These are phyloP conservation scores for Bimuria novae-zelandiae DNA, from an alignment of 2,329 filamentous ascomycete species.

Conservation along the genomic window DNA sequence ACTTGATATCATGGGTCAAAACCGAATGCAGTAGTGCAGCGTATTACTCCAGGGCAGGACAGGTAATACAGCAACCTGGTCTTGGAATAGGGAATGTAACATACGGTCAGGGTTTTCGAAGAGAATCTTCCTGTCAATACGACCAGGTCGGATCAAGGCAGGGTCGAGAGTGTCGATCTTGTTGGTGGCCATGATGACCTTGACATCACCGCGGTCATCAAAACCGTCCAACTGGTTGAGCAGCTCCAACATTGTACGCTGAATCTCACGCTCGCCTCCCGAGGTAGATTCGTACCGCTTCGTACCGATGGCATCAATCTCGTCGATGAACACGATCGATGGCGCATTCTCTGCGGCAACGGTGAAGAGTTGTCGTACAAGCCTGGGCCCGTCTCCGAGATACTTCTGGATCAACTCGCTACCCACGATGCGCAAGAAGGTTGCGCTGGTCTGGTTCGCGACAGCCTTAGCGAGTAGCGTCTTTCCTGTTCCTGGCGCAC, in stretches of 20 bases:
- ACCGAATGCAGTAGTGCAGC: no score
- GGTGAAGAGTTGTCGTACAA: constrained; percentile 95
- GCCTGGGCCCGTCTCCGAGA: constrained; percentile 88
- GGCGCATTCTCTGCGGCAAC: constrained; percentile 95
- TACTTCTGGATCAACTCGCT: constrained; percentile 99
- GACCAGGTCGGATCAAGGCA: constrained; percentile 91
- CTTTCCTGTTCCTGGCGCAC: constrained; percentile 95
- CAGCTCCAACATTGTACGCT: constrained; percentile 97
- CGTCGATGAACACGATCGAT: constrained; percentile 98
- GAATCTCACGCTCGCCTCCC: constrained; percentile 94
- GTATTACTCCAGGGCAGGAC: no score
- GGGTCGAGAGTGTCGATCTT: constrained; percentile 98
- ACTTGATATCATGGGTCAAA: no score
- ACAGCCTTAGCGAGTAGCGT: constrained; percentile 95
- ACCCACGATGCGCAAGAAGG: constrained; percentile 95
- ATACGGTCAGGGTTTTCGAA: constrained; percentile 73
- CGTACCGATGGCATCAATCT: constrained; percentile 98
- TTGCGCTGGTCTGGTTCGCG: constrained; percentile 97
- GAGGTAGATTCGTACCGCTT: constrained; percentile 98
- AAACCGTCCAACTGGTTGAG: constrained; percentile 98
- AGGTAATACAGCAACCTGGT: no score
- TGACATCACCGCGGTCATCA: constrained; percentile 97
- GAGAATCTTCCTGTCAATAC: constrained; percentile 97
- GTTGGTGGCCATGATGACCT: constrained; percentile 99
- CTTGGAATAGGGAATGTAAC: constrained; percentile 30